Evolutionary conservation across 2,329 filamentous ascomycete species (phyloP).

Genomic region (Fusarium devonianum): DNA sequence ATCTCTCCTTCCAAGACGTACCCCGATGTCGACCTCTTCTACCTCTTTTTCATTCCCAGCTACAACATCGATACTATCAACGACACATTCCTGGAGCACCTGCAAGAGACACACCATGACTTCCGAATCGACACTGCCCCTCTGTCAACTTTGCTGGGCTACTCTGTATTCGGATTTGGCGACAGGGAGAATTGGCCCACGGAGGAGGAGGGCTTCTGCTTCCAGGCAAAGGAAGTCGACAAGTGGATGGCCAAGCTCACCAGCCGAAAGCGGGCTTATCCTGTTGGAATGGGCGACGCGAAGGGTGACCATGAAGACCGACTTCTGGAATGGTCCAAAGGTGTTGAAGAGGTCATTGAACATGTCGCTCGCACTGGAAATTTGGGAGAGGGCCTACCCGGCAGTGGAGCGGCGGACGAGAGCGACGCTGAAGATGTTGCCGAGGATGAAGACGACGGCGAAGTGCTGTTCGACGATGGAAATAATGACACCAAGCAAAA

Average conservation of each 20-base stretch:
- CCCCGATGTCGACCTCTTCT: slow-evolving; percentile 71
- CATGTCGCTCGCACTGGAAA: slow-evolving; percentile 67
- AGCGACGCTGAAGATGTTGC: slow-evolving; percentile 78
- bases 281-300: slow-evolving; percentile 85
- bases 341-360: slow-evolving; percentile 74
- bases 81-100: slow-evolving; percentile 83
- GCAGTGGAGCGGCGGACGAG: slow-evolving; percentile 84
- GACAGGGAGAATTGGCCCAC: slow-evolving; percentile 92
- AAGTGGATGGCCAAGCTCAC: slow-evolving; percentile 98
- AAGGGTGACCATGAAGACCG: slow-evolving; percentile 74
- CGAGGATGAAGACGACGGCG: slow-evolving; percentile 65
- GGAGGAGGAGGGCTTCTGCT: slow-evolving; percentile 90
- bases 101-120: slow-evolving; percentile 93
- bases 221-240: slow-evolving; percentile 88
- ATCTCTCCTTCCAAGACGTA: slow-evolving; percentile 72
- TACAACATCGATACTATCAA: slow-evolving; percentile 96
- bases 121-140: slow-evolving; percentile 94
- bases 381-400: slow-evolving; percentile 71
- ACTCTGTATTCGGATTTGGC: slow-evolving; percentile 93
- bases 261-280: slow-evolving; percentile 83
- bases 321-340: slow-evolving; percentile 78
- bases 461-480: slow-evolving; percentile 52
- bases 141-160: slow-evolving; percentile 77
- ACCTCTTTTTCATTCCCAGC: slow-evolving; percentile 84
- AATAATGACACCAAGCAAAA: slow-evolving; percentile 52